phyloP scores from a whole-genome alignment of 441 rosid genomes.

The Adansonia gregorii region DNA sequence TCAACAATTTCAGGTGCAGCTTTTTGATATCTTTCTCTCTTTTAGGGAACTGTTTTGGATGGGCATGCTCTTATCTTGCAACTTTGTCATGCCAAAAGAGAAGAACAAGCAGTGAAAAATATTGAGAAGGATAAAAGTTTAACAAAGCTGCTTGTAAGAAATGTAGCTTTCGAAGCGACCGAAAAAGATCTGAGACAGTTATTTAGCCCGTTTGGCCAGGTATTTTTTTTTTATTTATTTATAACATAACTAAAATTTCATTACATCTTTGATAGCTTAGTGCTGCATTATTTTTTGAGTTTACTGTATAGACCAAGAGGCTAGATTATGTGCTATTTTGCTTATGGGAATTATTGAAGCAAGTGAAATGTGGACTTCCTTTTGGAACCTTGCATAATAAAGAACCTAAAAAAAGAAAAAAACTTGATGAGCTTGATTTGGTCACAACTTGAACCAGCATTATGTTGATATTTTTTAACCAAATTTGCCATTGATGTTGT shows the following conservation, averaged over 20 bases:
- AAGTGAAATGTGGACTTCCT: neutral
- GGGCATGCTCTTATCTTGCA: constrained; percentile 85
- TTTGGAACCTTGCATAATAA: neutral
- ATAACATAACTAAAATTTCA: neutral
- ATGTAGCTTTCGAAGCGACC: constrained; percentile 95
- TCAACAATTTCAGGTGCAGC: constrained; percentile 15
- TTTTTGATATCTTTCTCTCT: constrained; percentile 1
- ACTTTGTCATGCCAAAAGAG: constrained; percentile 74
- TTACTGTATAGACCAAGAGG: neutral
- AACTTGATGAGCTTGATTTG: neutral
- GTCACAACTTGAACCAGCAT: neutral
- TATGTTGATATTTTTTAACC: neutral
- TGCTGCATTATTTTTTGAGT: neutral
- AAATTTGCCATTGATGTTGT: neutral
- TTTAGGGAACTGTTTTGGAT: constrained; percentile 84
- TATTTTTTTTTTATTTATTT: constrained; percentile 26
- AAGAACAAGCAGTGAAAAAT: constrained; percentile 54
- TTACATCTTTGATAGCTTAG: neutral
- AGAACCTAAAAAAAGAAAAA: neutral
- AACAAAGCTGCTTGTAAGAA: constrained; percentile 76
- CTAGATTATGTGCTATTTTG: neutral
- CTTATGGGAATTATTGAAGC: neutral
- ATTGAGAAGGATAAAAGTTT: constrained; percentile 65
- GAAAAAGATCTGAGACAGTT: constrained; percentile 82
- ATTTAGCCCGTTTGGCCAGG: constrained; percentile 95